Conservation (phyloP, 805 yeast species). For the Blastobotrys chiropterorum region DNA sequence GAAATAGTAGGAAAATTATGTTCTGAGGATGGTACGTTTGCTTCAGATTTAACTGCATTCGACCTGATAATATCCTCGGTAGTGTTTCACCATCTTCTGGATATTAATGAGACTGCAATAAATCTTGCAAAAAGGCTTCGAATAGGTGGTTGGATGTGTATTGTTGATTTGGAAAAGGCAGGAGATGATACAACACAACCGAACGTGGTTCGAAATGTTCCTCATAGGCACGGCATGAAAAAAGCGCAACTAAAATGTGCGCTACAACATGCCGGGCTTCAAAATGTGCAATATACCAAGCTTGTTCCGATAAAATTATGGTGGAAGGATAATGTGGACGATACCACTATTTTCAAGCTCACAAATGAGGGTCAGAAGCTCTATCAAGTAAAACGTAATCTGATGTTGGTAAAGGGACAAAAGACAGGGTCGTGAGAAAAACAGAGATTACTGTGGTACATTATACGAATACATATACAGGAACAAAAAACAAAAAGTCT, state of each 20-base stretch:
- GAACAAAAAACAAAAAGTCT: not conserved
- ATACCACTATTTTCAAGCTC: conserved; percentile 4
- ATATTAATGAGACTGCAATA: conserved; percentile 12
- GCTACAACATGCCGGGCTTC: conserved; percentile 10
- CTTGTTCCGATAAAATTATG: conserved; percentile 12
- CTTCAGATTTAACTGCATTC: conserved; percentile 8
- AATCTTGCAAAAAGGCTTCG: conserved; percentile 12
- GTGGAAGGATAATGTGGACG: conserved; percentile 5
- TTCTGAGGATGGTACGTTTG: conserved; percentile 11
- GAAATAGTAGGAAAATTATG: conserved; percentile 18
- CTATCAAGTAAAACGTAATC: conserved; percentile 4
- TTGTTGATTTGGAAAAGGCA: conserved; percentile 13
- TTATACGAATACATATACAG: not conserved
- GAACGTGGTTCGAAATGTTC: conserved; percentile 14
- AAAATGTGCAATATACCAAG: conserved; percentile 1
- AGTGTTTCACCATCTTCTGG: conserved; percentile 23
- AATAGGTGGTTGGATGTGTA: conserved; percentile 18
- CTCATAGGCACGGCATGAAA: conserved; percentile 11
- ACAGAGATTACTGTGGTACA: no score
- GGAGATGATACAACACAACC: not conserved
- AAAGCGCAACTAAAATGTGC: conserved; percentile 4
- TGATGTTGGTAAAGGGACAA: conserved; percentile 13
- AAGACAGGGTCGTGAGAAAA: no score
- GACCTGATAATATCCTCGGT: conserved; percentile 22
- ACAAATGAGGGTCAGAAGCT: conserved; percentile 6